A percentile compares a stretch with the other conserved stretches of the same genome.
These are phyloP conservation scores for Grosmannia penicillata DNA, from an alignment of 2,329 filamentous ascomycete species.

Conservation along the genomic window DNA sequence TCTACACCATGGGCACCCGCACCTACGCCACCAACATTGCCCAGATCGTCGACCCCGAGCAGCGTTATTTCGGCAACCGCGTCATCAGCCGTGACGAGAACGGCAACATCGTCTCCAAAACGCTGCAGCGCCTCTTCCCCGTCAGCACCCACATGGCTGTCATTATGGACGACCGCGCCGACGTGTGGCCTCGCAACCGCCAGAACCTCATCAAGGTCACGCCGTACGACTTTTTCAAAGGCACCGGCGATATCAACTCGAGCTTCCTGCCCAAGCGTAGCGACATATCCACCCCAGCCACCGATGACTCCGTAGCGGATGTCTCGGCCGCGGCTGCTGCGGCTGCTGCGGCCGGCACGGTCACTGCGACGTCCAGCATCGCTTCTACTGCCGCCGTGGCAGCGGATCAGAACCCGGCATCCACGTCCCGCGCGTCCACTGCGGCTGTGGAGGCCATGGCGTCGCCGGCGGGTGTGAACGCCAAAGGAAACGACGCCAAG, in stretches of 20 bases:
- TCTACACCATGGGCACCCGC: slow-evolving; percentile 97
- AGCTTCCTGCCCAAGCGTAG: slow-evolving; percentile 79
- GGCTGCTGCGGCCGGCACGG: neutral
- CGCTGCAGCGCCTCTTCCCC: slow-evolving; percentile 78
- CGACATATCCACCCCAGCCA: slow-evolving; percentile 27
- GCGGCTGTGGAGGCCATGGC: neutral
- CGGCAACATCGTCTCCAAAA: slow-evolving; percentile 83
- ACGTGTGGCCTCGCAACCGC: slow-evolving; percentile 86
- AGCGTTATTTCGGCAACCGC: slow-evolving; percentile 80
- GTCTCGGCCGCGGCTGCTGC: neutral
- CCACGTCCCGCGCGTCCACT: neutral
- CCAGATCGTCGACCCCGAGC: slow-evolving; percentile 79
- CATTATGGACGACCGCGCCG: slow-evolving; percentile 92
- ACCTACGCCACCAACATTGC: slow-evolving; percentile 91
- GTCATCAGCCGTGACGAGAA: slow-evolving; percentile 97
- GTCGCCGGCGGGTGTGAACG: neutral
- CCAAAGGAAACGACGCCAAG: neutral
- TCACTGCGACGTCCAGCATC: neutral
- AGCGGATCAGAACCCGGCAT: neutral
- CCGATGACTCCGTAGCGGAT: neutral
- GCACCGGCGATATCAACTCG: slow-evolving; percentile 96
- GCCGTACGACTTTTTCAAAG: slow-evolving; percentile 95
- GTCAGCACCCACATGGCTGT: slow-evolving; percentile 98
- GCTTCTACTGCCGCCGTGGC: neutral
- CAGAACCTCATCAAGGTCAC: slow-evolving; percentile 88